Base-by-base conservation (phyloP, 2,329 filamentous ascomycete species). In the Penicillium sp. region DNA sequence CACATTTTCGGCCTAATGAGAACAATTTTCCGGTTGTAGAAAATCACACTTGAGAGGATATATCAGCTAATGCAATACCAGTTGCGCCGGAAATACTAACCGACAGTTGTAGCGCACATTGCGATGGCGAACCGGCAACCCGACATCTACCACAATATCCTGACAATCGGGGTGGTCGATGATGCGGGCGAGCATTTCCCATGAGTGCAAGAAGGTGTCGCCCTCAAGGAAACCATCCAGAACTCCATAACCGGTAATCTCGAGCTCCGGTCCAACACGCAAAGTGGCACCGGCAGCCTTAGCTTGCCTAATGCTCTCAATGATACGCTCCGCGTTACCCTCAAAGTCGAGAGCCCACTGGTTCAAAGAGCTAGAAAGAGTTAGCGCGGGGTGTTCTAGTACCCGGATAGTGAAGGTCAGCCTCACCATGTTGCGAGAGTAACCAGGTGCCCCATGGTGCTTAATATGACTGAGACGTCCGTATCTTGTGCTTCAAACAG, bases 1-100 rank as follows among this genome's bases (percentile, higher is more conserved):
- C 79, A 86, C 60, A 89, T 78, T 72, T 91, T 91, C 0, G 88
- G 88, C 11, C 88, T 79, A 55, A 94, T 87, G 56, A 88, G 77
- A 17, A 91, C 73, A 19, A 92, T 86, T 73, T 86, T 84, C 48
- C 84, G 81, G 62, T 91, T 82, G 48, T 85, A 78, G 57, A 78
- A 77, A 58, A 89, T 81, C n/a, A 88, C 77, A 7, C 69, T 70
- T 33, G 0, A 28, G 28, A 19, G 38, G 6, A 22, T 38, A 28
- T 19, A 43, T 55, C 25, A 57, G 41, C 22, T 17, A 43, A 36
- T 38, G 40, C 26, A 9, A 33, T 4, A 50, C 17, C 2, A 10
- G 6, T 42, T 25, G 10, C 37, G 41, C 47, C 37, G 28, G 40
- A 12, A 22, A 33, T 9, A 48, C 57, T 50, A 7, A 69, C 25